These are phyloP conservation scores for Helotiales sp. DNA, from an alignment of 2,329 filamentous ascomycete species.

Conservation along the genomic window DNA sequence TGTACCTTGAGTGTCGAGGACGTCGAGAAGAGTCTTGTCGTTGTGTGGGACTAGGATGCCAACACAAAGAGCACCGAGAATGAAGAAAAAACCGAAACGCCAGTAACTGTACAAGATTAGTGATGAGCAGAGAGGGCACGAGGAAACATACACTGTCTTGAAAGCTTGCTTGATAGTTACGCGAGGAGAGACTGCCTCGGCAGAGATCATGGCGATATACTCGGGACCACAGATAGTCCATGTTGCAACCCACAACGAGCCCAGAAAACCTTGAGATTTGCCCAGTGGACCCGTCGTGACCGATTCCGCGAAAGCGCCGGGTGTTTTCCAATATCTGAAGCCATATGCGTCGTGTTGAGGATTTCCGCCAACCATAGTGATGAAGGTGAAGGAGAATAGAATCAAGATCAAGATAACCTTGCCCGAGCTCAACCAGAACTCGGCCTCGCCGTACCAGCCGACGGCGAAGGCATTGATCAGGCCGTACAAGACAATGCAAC, in stretches of 20 bases:
- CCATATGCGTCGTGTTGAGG: conserved; percentile 60
- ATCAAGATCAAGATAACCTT: conserved; percentile 58
- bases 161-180: conserved; percentile 69
- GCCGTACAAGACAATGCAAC: conserved; percentile 7
- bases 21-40: conserved; percentile 56
- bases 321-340: conserved; percentile 54
- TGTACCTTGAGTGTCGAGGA: conserved; percentile 47
- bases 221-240: conserved; percentile 59
- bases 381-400: conserved; percentile 61
- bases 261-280: conserved; percentile 6
- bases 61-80: conserved; percentile 67
- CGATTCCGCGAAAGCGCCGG: conserved; percentile 50
- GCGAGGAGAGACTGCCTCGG: conserved; percentile 68
- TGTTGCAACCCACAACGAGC: background rate
- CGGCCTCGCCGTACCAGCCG: conserved; percentile 75
- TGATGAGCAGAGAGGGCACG: background rate
- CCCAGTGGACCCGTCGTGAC: conserved; percentile 4
- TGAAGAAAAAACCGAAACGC: conserved; percentile 72
- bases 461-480: conserved; percentile 50
- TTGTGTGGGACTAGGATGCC: conserved; percentile 70
- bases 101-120: conserved; percentile 55
- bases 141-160: conserved; percentile 60
- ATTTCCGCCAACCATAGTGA: conserved; percentile 67
- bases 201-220: conserved; percentile 71
- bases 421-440: conserved; percentile 75